Conservation (phyloP, 306 rosid species). For the Acacia confusa region DNA sequence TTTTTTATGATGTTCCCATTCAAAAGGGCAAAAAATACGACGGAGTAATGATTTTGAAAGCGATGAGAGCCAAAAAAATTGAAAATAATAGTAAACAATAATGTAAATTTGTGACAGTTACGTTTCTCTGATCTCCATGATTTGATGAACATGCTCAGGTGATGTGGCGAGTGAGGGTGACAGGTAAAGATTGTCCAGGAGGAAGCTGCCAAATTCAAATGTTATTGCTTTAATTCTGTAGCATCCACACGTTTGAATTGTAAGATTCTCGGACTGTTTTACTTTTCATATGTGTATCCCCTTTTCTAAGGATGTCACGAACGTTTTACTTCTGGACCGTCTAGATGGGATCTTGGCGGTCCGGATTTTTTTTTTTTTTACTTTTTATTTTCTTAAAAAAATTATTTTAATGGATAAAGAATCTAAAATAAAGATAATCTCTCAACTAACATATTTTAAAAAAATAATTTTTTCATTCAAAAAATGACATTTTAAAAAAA, state of each 20-base stretch:
- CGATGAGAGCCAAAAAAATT: background rate
- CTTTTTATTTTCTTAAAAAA: too few species aligned
- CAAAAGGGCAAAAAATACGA: background rate
- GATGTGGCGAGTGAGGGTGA: background rate
- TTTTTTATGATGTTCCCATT: background rate
- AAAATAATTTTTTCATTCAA: too few species aligned
- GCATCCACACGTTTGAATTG: background rate
- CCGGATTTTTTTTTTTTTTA: too few species aligned
- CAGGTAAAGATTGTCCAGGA: background rate
- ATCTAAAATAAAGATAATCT: too few species aligned
- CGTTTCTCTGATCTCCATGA: background rate
- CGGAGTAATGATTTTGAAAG: background rate
- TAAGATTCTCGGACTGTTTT: background rate
- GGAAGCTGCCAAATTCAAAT: background rate
- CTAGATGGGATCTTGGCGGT: too few species aligned
- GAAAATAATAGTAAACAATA: background rate
- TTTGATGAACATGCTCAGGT: background rate
- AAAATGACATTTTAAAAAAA: too few species aligned
- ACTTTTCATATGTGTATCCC: background rate
- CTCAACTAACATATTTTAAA: too few species aligned
- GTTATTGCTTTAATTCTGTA: background rate
- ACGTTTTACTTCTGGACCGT: too few species aligned
- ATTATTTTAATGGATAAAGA: too few species aligned
- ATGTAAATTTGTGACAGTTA: background rate
- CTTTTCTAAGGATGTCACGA: background rate